Base-by-base conservation (phyloP, 192 early-diverging fungal genomes). In the Phycomyces blakesleeanus region DNA sequence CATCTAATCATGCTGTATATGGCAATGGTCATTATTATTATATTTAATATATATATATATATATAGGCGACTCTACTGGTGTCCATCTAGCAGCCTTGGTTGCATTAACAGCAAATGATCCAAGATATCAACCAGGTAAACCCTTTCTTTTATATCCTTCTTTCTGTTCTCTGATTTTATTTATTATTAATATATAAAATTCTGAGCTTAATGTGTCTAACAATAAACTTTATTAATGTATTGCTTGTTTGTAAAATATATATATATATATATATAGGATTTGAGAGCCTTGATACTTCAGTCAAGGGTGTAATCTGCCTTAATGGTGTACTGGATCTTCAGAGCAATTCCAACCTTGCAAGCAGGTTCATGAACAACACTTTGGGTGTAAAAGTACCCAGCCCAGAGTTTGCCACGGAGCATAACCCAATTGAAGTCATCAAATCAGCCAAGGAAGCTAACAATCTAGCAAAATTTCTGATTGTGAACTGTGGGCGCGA, bases 271-370 rank as follows among this genome's bases (percentile, higher is more conserved):
- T n/a, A n/a, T n/a, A n/a, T 61, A 61, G 44, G 53, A n/a, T 72
- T 66, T 58, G 67, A 74, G 26, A 39, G 55, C 20, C 52, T 65
- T 10, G 72, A 74, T 57, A 74, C 72, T 3, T 47, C 50, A 25
- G 67, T 74, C 0, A 51, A 53, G 22, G 72, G 63, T n/a, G 66
- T 74, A 0, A 26, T 74, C 9, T 50, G 50, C 16, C 18, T 74
- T 7, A 74, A 51, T 59, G 72, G 61, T 38, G 63, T 40, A 15
- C 15, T 74, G 41, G 60, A 63, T 24, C 41, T 65, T 20, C 47
- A 47, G 18, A 47, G 44, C 12, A 47, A 47, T 14, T 11, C 44
- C 44, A 2, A 47, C 11, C 18, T 47, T 3, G 11, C 18, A 18
- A 18, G 11, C 15, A 14, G 2, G 3, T 47, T 18, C 3, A 47